Conservation (phyloP, 164 flowering plant genomes). For the Vitis rupestris region DNA sequence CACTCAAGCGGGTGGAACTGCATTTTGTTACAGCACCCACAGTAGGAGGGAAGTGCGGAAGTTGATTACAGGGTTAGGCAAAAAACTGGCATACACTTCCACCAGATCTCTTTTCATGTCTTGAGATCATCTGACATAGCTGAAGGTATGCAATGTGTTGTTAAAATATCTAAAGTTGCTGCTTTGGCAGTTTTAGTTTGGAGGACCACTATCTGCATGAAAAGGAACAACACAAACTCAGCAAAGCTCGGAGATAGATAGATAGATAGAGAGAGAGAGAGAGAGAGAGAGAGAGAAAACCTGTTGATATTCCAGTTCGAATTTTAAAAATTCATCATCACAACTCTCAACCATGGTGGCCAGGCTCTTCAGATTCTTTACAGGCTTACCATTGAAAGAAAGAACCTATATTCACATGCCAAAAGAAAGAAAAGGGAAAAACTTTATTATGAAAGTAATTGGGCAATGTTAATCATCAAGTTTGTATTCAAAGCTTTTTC, state of each 20-base stretch:
- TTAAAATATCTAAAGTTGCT: slow-evolving; percentile 79
- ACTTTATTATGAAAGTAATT: not conserved
- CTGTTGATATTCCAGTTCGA: slow-evolving; percentile 85
- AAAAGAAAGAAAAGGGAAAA: not conserved
- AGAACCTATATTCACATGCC: slow-evolving; percentile 46
- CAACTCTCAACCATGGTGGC: slow-evolving; percentile 81
- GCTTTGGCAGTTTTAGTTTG: slow-evolving; percentile 74
- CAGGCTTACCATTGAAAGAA: slow-evolving; percentile 75
- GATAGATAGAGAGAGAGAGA: not conserved
- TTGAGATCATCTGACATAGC: slow-evolving; percentile 94
- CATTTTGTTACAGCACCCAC: not conserved
- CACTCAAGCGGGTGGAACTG: no score
- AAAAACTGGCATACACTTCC: no score
- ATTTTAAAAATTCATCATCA: slow-evolving; percentile 72
- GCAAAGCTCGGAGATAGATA: not conserved
- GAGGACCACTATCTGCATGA: slow-evolving; percentile 76
- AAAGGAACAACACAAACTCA: not conserved
- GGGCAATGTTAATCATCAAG: not conserved
- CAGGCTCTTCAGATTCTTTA: slow-evolving; percentile 78
- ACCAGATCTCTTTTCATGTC: slow-evolving; percentile 25
- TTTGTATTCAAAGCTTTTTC: not conserved
- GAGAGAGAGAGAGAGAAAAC: slow-evolving; percentile 27
- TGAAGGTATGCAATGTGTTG: slow-evolving; percentile 89
- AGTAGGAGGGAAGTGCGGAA: no score
- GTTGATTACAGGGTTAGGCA: no score